Conservation (phyloP, 257 asterid species). For the Datura wrightii region DNA sequence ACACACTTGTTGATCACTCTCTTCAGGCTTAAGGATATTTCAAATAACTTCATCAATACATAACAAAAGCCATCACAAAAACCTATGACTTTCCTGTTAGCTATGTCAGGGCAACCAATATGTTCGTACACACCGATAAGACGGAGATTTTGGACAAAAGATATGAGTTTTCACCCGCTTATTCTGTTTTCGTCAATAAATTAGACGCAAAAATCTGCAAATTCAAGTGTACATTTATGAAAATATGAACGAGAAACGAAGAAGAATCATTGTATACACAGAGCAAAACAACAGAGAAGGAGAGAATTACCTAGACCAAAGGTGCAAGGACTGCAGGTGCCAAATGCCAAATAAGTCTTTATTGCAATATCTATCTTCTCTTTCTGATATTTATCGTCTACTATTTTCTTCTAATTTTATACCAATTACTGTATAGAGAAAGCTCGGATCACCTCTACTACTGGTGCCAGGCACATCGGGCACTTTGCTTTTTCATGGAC, state of each 20-base stretch:
- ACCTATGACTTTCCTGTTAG: slow-evolving; percentile 48
- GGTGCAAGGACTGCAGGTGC: not conserved
- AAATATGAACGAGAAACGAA: not conserved
- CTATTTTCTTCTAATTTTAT: slow-evolving; percentile 14
- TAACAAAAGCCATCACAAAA: slow-evolving; percentile 49
- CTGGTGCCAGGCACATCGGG: slow-evolving; percentile 90
- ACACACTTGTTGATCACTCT: not conserved
- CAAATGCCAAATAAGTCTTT: not conserved
- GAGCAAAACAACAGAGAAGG: not conserved
- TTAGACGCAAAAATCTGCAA: slow-evolving; percentile 35
- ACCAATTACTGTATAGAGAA: slow-evolving; percentile 56
- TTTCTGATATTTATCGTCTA: not conserved
- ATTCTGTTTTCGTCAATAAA: slow-evolving; percentile 28
- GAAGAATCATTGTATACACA: not conserved
- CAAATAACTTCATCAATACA: not conserved
- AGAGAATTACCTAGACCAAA: slow-evolving; percentile 25
- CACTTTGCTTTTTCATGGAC: slow-evolving; percentile 64
- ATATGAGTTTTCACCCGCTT: not conserved
- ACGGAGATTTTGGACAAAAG: not conserved
- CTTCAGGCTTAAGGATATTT: not conserved
- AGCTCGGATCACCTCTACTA: slow-evolving; percentile 76
- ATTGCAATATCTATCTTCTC: slow-evolving; percentile 34
- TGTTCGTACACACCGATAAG: slow-evolving; percentile 3
- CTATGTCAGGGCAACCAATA: slow-evolving; percentile 7
- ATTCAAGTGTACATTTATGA: not conserved